These are phyloP conservation scores for Quercus aquifolioides DNA, from an alignment of 306 rosid genomes.

Conservation along the genomic window DNA sequence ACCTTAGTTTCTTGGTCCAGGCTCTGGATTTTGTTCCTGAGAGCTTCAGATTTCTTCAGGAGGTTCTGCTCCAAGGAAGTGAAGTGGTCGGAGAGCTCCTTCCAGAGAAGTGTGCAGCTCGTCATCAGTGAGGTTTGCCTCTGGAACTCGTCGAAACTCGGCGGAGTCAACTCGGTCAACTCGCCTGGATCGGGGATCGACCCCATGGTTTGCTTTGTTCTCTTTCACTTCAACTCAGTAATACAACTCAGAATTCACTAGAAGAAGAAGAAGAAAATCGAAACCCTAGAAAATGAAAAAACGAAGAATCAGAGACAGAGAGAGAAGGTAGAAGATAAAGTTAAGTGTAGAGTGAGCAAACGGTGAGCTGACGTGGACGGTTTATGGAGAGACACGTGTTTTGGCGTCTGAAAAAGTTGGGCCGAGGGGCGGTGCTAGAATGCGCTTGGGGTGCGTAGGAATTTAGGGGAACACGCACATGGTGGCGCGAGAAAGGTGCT, in stretches of 20 bases:
- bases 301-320: constrained; percentile 6
- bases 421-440: constrained; percentile 32
- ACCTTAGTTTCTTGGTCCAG: constrained; percentile 61
- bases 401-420: constrained; percentile 21
- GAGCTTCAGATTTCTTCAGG: constrained; percentile 67
- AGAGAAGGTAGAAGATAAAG: constrained; percentile 10
- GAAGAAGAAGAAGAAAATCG: constrained; percentile 8
- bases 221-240: constrained; percentile 5
- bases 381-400: constrained; percentile 44
- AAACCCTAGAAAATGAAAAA: constrained; percentile 31
- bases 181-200: constrained; percentile 99
- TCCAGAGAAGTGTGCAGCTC: constrained; percentile 95
- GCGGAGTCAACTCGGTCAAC: constrained; percentile 70
- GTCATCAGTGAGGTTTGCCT: constrained; percentile 95
- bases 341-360: constrained; percentile 9
- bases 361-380: constrained; percentile 45
- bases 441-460: constrained; percentile 43
- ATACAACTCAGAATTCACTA: not conserved
- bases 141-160: constrained; percentile 90
- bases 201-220: constrained; percentile 54
- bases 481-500: not conserved
- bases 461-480: no score
- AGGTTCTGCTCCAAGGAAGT: constrained; percentile 67
- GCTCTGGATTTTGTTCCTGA: constrained; percentile 52
- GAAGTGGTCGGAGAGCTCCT: constrained; percentile 95